Percentiles rank a stretch among this genome's conserved stretches.
These are phyloP conservation scores for Leptodontidium sp. DNA, from an alignment of 2,329 filamentous ascomycete species.

Conservation along the genomic window DNA sequence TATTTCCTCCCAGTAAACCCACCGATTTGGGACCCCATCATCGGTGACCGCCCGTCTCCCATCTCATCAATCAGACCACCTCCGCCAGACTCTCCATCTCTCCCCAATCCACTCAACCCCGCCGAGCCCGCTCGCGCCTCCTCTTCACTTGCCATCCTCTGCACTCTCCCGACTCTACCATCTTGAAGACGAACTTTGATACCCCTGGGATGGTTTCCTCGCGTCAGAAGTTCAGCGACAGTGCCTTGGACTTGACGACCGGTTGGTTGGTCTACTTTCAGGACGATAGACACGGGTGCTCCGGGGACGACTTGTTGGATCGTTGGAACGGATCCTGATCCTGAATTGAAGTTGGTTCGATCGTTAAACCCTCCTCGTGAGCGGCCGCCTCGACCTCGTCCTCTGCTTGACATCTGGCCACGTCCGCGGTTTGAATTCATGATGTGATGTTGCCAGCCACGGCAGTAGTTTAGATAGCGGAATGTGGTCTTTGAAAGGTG, in stretches of 20 bases:
- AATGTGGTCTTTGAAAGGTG: background rate
- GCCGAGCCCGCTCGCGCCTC: conserved; percentile 27
- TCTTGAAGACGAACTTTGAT: conserved; percentile 46
- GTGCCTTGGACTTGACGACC: conserved; percentile 43
- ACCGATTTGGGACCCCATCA: background rate
- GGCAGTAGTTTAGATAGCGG: background rate
- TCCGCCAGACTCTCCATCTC: conserved; percentile 31
- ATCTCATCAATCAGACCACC: background rate
- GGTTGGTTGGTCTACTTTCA: conserved; percentile 46
- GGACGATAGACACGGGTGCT: conserved; percentile 43
- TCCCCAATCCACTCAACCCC: conserved; percentile 34
- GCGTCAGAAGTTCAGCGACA: conserved; percentile 43
- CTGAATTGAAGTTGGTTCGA: background rate
- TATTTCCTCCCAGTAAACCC: conserved; percentile 24
- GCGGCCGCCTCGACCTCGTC: conserved; percentile 26
- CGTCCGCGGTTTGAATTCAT: conserved; percentile 32
- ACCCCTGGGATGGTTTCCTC: conserved; percentile 45
- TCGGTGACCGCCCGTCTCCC: background rate
- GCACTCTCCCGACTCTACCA: conserved; percentile 45
- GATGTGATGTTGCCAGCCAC: background rate
- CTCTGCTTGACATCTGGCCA: conserved; percentile 19
- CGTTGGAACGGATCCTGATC: conserved; percentile 36
- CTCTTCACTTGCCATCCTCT: conserved; percentile 40
- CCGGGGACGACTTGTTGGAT: conserved; percentile 39
- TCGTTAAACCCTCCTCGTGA: conserved; percentile 17